These are phyloP conservation scores for Pythium rishiriense DNA, from an alignment of 352 stramenopile species.

Conservation along the genomic window DNA sequence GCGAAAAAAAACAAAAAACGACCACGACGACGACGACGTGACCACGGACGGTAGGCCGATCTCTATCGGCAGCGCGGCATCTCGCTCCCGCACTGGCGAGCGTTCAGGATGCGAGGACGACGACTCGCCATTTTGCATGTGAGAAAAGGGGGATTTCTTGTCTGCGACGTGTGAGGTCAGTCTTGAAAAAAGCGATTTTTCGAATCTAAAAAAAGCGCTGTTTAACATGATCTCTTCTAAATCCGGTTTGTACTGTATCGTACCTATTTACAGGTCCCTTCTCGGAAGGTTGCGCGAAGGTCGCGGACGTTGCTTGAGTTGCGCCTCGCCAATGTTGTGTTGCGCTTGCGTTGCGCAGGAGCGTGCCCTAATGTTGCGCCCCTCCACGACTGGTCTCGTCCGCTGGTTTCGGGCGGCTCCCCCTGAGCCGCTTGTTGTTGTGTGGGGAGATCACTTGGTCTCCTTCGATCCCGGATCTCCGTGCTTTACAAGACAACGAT, in stretches of 20 bases:
- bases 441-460: neutral
- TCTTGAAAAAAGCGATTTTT: no score
- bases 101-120: no score
- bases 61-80: no score
- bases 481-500: slow-evolving; percentile 36
- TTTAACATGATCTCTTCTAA: no score
- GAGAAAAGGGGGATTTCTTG: no score
- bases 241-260: neutral
- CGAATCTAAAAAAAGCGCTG: no score
- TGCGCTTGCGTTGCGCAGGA: slow-evolving; percentile 2
- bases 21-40: no score
- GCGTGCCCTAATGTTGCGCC: slow-evolving; percentile 21
- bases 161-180: no score
- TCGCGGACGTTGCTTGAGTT: neutral
- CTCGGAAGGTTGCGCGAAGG: slow-evolving; percentile 5
- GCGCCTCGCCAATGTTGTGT: neutral
- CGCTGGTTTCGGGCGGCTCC: slow-evolving; percentile 19
- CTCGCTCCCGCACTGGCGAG: no score
- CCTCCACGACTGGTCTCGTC: slow-evolving; percentile 25
- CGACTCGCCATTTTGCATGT: no score
- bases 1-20: no score
- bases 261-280: neutral
- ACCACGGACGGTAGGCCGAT: no score
- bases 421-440: neutral
- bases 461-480: neutral